Evolutionary conservation across 2,329 filamentous ascomycete genomes (phyloP).

Genomic region (Xylaria sp.): DNA sequence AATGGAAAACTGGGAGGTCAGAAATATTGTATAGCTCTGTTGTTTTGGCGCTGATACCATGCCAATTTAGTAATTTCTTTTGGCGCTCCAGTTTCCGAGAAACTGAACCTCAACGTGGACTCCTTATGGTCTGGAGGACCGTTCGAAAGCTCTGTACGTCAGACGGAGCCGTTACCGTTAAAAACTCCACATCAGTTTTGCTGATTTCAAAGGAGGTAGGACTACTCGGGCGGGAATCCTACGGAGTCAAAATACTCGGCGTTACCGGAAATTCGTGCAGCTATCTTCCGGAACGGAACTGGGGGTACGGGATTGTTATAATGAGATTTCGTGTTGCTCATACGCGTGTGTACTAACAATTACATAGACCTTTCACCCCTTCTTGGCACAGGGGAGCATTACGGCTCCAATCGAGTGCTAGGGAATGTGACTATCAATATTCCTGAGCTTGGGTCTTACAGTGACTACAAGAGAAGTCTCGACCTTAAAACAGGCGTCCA

Average conservation of each 20-base stretch:
- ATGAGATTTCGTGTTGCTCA: background rate
- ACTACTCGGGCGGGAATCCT: conserved; percentile 55
- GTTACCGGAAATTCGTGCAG: conserved; percentile 50
- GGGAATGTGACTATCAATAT: conserved; percentile 52
- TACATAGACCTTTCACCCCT: conserved; percentile 18
- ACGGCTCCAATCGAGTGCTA: conserved; percentile 54
- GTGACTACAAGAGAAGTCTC: conserved; percentile 37
- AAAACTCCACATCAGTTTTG: background rate
- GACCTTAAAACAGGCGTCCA: conserved; percentile 52
- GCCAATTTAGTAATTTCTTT: conserved; percentile 46
- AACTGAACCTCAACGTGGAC: conserved; percentile 53
- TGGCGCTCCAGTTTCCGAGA: conserved; percentile 49
- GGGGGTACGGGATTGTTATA: conserved; percentile 43
- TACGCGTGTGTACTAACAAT: too few species aligned
- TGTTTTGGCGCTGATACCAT: conserved; percentile 1
- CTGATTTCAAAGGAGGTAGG: conserved; percentile 3
- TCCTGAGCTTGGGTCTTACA: conserved; percentile 37
- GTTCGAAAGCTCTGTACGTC: conserved; percentile 48
- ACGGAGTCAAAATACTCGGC: conserved; percentile 40
- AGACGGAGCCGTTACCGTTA: background rate
- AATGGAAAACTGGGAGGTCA: conserved; percentile 54
- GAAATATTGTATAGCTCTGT: background rate
- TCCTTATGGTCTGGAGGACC: conserved; percentile 57
- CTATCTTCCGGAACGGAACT: conserved; percentile 55
- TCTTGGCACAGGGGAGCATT: conserved; percentile 38